Evolutionary conservation across 345 rosid species (phyloP).

Genomic region (Citrus australasica): DNA sequence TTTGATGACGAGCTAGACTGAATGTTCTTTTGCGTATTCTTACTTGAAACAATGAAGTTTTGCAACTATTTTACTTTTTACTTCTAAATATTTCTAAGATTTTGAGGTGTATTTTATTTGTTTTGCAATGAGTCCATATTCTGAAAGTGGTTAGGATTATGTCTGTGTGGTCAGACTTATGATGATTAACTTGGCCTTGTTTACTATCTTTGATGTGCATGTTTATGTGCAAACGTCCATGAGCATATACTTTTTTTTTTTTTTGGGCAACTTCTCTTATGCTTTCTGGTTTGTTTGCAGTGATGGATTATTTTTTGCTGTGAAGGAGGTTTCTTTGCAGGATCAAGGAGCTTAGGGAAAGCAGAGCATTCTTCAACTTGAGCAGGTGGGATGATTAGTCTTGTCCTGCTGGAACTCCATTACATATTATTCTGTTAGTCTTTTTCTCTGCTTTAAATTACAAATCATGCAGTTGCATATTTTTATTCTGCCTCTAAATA

Average conservation of each 20-base stretch:
- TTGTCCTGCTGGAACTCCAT: background rate
- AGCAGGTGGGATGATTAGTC: constrained; percentile 45
- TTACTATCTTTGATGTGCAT: too few species aligned
- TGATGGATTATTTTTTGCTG: constrained; percentile 77
- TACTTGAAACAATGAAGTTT: too few species aligned
- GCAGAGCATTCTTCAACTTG: constrained; percentile 71
- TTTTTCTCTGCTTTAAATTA: background rate
- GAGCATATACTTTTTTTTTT: background rate
- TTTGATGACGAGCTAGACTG: too few species aligned
- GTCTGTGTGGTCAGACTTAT: background rate
- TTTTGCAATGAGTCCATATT: background rate
- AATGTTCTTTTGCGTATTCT: too few species aligned
- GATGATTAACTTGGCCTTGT: too few species aligned
- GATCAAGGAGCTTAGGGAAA: constrained; percentile 71
- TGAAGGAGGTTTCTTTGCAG: constrained; percentile 81
- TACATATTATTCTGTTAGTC: background rate
- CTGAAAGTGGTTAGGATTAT: background rate
- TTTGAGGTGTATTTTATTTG: background rate
- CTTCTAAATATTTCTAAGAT: background rate
- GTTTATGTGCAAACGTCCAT: background rate
- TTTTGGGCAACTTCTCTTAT: background rate
- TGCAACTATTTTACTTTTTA: background rate
- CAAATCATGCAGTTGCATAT: background rate
- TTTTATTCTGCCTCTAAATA: background rate
- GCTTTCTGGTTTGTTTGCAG: constrained; percentile 28